Percentiles rank a stretch among this genome's conserved stretches.
phyloP scores from a whole-genome alignment of 2,329 filamentous ascomycete genomes.

The Nannizzia gypsea region DNA sequence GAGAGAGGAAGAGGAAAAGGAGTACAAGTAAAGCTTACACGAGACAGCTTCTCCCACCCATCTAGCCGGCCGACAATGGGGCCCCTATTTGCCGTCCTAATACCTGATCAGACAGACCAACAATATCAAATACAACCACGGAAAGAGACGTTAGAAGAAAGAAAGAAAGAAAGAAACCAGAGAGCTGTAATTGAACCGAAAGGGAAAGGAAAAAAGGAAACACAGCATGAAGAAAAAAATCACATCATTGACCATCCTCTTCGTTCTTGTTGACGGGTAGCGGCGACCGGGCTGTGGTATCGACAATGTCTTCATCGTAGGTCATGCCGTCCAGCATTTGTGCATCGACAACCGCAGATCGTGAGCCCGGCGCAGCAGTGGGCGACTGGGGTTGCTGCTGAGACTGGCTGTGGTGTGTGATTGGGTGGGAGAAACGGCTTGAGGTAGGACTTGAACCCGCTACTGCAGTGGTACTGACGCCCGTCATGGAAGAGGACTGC shows the following conservation, averaged over 20 bases:
- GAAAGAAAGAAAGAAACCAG: not conserved
- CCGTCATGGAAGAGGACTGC: constrained; percentile 23
- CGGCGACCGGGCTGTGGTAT: constrained; percentile 52
- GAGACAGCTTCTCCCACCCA: not conserved
- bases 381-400: constrained; percentile 29
- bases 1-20: not conserved
- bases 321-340: constrained; percentile 57
- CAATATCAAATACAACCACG: not conserved
- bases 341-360: constrained; percentile 36
- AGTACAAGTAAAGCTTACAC: not conserved
- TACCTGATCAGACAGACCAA: not conserved
- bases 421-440: constrained; percentile 23
- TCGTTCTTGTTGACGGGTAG: constrained; percentile 31
- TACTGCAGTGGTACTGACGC: constrained; percentile 16
- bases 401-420: constrained; percentile 25
- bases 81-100: not conserved
- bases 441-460: constrained; percentile 30
- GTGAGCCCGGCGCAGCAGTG: constrained; percentile 33
- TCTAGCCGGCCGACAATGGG: not conserved
- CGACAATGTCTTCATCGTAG: constrained; percentile 50
- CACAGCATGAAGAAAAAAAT: too few species aligned
- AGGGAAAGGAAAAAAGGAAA: too few species aligned
- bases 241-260: not conserved
- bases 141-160: not conserved
- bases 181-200: too few species aligned